phyloP scores from a whole-genome alignment of 2,329 filamentous ascomycete genomes.

The Trichophyton schoenleinii region DNA sequence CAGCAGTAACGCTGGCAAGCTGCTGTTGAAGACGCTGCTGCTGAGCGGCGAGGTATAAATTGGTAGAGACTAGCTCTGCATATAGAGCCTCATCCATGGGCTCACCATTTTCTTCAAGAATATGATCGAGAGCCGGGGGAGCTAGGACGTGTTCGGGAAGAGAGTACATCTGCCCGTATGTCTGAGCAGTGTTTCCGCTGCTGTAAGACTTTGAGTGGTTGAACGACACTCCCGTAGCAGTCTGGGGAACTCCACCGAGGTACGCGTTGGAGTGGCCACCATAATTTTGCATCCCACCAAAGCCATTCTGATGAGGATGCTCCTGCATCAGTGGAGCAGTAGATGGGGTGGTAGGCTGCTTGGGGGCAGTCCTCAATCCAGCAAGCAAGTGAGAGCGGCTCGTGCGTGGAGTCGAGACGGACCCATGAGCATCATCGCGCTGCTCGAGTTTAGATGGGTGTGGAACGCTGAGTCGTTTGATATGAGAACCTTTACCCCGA shows the following conservation, averaged over 20 bases:
- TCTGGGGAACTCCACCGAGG: conserved; percentile 40
- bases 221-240: conserved; percentile 45
- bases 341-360: conserved; percentile 62
- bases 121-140: conserved; percentile 46
- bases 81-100: conserved; percentile 77
- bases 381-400: conserved; percentile 91
- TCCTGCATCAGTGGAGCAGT: conserved; percentile 49
- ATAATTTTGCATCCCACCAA: conserved; percentile 36
- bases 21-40: conserved; percentile 93
- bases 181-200: conserved; percentile 24
- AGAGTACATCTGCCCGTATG: conserved; percentile 52
- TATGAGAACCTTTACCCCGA: conserved; percentile 68
- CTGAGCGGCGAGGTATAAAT: conserved; percentile 83
- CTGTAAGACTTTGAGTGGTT: conserved; percentile 24
- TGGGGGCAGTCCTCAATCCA: conserved; percentile 83
- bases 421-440: conserved; percentile 49
- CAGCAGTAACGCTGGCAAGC: conserved; percentile 68
- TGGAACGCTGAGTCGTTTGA: conserved; percentile 77
- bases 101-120: conserved; percentile 53
- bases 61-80: conserved; percentile 79
- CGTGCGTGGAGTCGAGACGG: conserved; percentile 71
- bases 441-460: conserved; percentile 54
- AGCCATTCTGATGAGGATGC: conserved; percentile 35
- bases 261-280: conserved; percentile 9
- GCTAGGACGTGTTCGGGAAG: conserved; percentile 49